Evolutionary conservation across 2,329 filamentous ascomycete genomes (phyloP).

Genomic region (Colletotrichum sojae): DNA sequence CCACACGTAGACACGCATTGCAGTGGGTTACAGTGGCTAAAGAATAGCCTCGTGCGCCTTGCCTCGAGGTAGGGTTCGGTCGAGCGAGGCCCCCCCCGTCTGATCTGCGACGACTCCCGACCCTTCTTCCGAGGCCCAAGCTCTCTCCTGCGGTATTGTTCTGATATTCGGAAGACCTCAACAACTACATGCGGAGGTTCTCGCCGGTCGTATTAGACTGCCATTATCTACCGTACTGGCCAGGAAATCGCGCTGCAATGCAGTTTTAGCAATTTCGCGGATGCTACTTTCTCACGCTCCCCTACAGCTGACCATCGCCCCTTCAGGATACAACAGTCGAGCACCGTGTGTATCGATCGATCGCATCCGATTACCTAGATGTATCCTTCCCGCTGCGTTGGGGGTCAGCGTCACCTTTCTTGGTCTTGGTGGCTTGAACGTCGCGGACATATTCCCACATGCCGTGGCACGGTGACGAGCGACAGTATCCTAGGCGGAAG

Average conservation of each 20-base stretch:
- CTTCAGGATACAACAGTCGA: not conserved
- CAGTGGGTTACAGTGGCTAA: no score
- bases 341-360: conserved; percentile 4
- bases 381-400: no score
- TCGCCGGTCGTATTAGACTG: not conserved
- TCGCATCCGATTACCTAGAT: conserved; percentile 2
- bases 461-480: not conserved
- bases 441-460: not conserved
- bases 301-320: not conserved
- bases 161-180: not conserved
- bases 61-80: conserved; percentile 12
- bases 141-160: not conserved
- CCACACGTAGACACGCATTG: not conserved
- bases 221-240: no score
- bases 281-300: not conserved
- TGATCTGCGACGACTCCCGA: conserved; percentile 27
- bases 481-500: conserved; percentile 17
- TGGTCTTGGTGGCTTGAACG: not conserved
- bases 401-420: not conserved
- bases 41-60: not conserved
- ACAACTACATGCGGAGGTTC: not conserved
- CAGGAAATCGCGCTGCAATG: no score
- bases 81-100: conserved; percentile 8
- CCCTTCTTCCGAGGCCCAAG: conserved; percentile 23
- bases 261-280: not conserved